phyloP scores from a whole-genome alignment of 257 asterid genomes.

The Gardenia jasminoides region DNA sequence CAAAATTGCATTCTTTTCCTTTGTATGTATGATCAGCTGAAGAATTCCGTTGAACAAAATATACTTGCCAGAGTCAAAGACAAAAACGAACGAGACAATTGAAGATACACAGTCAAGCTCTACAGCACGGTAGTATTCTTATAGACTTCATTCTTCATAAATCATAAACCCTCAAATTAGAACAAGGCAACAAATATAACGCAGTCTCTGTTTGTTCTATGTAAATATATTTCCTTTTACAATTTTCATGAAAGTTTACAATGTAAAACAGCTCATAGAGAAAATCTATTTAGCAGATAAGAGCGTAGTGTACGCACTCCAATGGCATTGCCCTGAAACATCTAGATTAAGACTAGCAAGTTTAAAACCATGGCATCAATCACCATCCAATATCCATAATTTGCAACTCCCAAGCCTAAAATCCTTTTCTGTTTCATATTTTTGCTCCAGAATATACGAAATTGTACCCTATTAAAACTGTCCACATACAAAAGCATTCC shows the following conservation, averaged over 20 bases:
- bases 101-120: slow-evolving; percentile 8
- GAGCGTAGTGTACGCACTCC: not conserved
- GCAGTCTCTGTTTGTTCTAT: not conserved
- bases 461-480: not conserved
- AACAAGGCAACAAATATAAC: not conserved
- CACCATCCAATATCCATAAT: not conserved
- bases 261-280: not conserved
- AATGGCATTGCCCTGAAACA: not conserved
- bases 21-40: slow-evolving; percentile 62
- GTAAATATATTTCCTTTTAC: not conserved
- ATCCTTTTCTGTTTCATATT: not conserved
- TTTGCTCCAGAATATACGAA: not conserved
- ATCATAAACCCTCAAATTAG: not conserved
- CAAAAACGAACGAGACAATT: slow-evolving; percentile 26
- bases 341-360: not conserved
- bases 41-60: slow-evolving; percentile 66
- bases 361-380: not conserved
- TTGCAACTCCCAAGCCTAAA: not conserved
- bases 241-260: not conserved
- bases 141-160: not conserved
- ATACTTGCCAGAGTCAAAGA: slow-evolving; percentile 90
- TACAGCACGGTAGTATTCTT: not conserved
- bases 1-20: slow-evolving; percentile 86
- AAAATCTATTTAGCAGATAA: not conserved
- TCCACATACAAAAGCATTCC: not conserved